Percentiles rank a stretch among this genome's conserved stretches.
Conservation (phyloP, 495 filamentous ascomycete genomes). For the Penicillium mononematosum region DNA sequence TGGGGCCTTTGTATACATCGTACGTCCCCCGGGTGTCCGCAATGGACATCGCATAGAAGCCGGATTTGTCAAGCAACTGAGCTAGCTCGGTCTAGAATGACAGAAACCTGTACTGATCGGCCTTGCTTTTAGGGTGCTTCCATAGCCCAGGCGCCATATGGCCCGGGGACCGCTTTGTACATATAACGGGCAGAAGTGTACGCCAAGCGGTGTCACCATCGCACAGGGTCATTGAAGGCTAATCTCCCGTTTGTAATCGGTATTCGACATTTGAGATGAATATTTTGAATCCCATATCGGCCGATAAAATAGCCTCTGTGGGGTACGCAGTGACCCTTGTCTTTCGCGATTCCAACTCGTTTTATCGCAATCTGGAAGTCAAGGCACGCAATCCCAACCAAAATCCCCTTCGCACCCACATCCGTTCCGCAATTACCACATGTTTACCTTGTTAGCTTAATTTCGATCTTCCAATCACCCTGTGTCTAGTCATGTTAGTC, state of each 20-base stretch:
- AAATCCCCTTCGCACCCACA: neutral
- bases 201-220: neutral
- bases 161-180: conserved; percentile 34
- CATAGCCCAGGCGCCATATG: conserved; percentile 58
- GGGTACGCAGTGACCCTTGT: neutral
- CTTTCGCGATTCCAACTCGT: conserved; percentile 1
- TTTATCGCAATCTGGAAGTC: conserved; percentile 14
- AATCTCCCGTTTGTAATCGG: neutral
- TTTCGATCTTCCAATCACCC: neutral
- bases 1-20: no score
- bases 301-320: conserved; percentile 5
- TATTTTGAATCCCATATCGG: conserved; percentile 8
- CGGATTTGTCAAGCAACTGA: conserved; percentile 20
- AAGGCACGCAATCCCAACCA: conserved; percentile 10
- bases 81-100: conserved; percentile 59
- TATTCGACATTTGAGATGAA: neutral
- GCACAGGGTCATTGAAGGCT: neutral
- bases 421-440: neutral
- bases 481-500: conserved; percentile 3
- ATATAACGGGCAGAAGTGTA: neutral
- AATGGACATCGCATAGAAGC: no score
- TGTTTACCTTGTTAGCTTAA: neutral
- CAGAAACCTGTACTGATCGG: conserved; percentile 49
- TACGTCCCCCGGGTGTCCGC: no score
- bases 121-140: conserved; percentile 55